These are phyloP conservation scores for Arthrobotrys conoides DNA, from an alignment of 2,329 filamentous ascomycete genomes.

Conservation along the genomic window DNA sequence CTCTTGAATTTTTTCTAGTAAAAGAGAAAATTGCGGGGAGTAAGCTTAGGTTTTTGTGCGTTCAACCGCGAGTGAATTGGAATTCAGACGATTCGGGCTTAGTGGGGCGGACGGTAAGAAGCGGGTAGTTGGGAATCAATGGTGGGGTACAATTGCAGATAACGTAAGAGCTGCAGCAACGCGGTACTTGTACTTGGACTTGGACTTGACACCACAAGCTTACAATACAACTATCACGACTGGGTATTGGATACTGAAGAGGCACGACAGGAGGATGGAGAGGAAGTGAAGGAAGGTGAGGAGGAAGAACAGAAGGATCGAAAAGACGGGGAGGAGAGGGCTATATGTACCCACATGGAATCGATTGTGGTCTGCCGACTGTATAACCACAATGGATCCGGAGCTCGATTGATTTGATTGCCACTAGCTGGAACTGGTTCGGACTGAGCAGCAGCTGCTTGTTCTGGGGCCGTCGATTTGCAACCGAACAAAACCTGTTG, in stretches of 20 bases:
- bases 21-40: conserved; percentile 13
- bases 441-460: conserved; percentile 36
- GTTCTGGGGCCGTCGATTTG: conserved; percentile 24
- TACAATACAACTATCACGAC: conserved; percentile 12
- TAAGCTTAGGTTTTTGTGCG: conserved; percentile 39
- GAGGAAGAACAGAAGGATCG: conserved; percentile 9
- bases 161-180: conserved; percentile 34
- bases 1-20: conserved; percentile 59
- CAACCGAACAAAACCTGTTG: conserved; percentile 22
- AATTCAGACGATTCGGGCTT: conserved; percentile 1
- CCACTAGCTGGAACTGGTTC: conserved; percentile 50
- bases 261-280: conserved; percentile 13
- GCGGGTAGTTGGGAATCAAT: conserved; percentile 20
- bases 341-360: conserved; percentile 62
- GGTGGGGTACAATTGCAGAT: conserved; percentile 35
- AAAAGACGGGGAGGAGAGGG: conserved; percentile 49
- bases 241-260: conserved; percentile 9
- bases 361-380: conserved; percentile 59
- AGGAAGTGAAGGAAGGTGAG: conserved; percentile 6
- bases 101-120: conserved; percentile 20
- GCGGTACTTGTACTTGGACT: no score
- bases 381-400: conserved; percentile 57
- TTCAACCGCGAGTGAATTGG: neutral
- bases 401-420: conserved; percentile 24
- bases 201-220: conserved; percentile 17